These are phyloP conservation scores for Pseudogymnoascus sp. DNA, from an alignment of 2,329 filamentous ascomycete genomes.

Conservation along the genomic window DNA sequence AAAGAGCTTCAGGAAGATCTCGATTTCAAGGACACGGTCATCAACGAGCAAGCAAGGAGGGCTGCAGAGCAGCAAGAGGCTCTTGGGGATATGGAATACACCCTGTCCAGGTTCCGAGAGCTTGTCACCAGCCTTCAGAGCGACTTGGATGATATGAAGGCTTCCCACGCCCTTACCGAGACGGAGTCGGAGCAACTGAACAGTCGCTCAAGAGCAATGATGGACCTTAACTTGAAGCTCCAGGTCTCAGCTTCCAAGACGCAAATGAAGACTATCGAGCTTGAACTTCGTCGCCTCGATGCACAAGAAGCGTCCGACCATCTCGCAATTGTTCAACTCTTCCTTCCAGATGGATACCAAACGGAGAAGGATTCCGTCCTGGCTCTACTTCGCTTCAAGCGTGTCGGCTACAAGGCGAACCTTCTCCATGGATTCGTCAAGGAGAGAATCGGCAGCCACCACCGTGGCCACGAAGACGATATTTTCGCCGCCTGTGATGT, in stretches of 20 bases:
- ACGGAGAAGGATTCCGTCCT: conserved; percentile 79
- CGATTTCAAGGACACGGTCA: conserved; percentile 76
- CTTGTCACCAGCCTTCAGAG: conserved; percentile 77
- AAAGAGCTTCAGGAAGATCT: conserved; percentile 92
- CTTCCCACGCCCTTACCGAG: conserved; percentile 86
- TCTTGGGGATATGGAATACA: conserved; percentile 84
- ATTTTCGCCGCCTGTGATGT: conserved; percentile 73
- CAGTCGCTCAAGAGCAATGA: conserved; percentile 82
- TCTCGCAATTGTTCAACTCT: conserved; percentile 78
- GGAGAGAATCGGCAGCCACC: conserved; percentile 62
- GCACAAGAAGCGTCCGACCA: conserved; percentile 85
- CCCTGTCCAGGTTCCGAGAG: conserved; percentile 78
- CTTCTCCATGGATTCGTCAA: conserved; percentile 71
- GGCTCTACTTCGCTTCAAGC: conserved; percentile 78
- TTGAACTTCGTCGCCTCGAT: conserved; percentile 79
- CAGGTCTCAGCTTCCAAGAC: conserved; percentile 85
- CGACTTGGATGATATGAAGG: conserved; percentile 85
- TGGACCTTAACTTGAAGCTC: conserved; percentile 92
- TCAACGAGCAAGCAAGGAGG: conserved; percentile 71
- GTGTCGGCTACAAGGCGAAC: conserved; percentile 79
- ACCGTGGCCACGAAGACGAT: conserved; percentile 67
- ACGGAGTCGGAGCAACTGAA: conserved; percentile 86
- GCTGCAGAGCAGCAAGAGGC: conserved; percentile 68
- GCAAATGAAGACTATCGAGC: conserved; percentile 87
- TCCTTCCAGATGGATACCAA: conserved; percentile 77